Evolutionary conservation across 176 grass and related monocot genomes (phyloP), one percentile per base, ranked within the genome.

Genomic region (Paspalum notatum): DNA sequence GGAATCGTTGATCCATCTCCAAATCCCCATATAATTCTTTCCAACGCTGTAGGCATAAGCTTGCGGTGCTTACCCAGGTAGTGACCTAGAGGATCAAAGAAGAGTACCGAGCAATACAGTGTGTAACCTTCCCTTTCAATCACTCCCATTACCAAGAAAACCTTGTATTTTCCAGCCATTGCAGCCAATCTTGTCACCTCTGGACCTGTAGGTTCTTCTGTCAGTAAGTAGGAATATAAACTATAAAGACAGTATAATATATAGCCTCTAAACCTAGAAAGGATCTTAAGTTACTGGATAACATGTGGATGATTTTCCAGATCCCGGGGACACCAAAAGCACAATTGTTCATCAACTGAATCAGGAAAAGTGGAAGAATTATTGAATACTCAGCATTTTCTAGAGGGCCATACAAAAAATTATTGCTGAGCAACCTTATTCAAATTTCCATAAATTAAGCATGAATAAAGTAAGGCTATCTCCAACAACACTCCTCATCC

Each of bases 41-140:
- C 96, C 75, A 99, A 73, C 66, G 50, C 90, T 20, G 96, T 93
- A 59, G 96, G 96, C 92, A 95, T 95, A 57, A 99, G 82, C 78
- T 99, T 99, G 11, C 86, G 90, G 77, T 99, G 92, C 82, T 93
- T 99, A 21, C 96, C 96, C 7, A 98, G 68, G 67, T 91, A 98
- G 41, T 53, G 84, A 5, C 92, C 95, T n/a, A 91, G 88, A 81
- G 92, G 74, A 71, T 98, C 87, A 74, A 97, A 97, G 84, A 94
- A 97, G 24, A 98, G 92, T 42, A 95, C 88, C 2, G 86, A 88
- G 48, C 92, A 95, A 82, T 98, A 98, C 2, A 98, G 82, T 43
- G 96, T 98, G 60, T 93, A 98, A 32, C 90, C 90, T 50, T 89
- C 90, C 69, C 95, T 91, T 87, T 98, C 95, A 65, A 98, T 91